phyloP scores from a whole-genome alignment of 2,329 filamentous ascomycete species.

The Myriosclerotinia scirpicola region DNA sequence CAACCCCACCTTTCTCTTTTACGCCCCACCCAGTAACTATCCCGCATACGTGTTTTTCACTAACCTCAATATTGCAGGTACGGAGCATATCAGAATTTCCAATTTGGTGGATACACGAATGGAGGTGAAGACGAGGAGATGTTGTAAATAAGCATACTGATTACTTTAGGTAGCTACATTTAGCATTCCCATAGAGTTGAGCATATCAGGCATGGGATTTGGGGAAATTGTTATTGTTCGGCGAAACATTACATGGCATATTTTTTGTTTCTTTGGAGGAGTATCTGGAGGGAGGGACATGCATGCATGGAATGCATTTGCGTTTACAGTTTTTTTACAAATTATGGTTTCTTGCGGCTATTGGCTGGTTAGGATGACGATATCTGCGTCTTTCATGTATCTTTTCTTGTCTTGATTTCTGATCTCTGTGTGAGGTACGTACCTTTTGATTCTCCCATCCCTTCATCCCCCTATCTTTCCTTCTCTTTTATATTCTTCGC shows the following conservation, averaged over 20 bases:
- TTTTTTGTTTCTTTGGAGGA: slow-evolving; percentile 6
- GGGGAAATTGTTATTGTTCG: slow-evolving; percentile 19
- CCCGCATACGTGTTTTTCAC: neutral
- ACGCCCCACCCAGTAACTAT: neutral
- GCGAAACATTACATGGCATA: slow-evolving; percentile 11
- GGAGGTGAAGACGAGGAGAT: slow-evolving; percentile 40
- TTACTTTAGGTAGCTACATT: slow-evolving; percentile 32
- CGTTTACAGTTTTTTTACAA: slow-evolving; percentile 27
- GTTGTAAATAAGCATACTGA: slow-evolving; percentile 38
- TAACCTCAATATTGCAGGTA: slow-evolving; percentile 25
- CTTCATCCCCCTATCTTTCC: neutral
- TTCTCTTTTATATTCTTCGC: slow-evolving; percentile 10
- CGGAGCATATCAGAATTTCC: slow-evolving; percentile 33
- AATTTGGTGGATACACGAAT: slow-evolving; percentile 32
- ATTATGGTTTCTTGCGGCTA: slow-evolving; percentile 28
- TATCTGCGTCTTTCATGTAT: slow-evolving; percentile 26
- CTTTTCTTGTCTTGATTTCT: slow-evolving; percentile 17
- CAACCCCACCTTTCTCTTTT: slow-evolving; percentile 3
- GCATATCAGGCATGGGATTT: slow-evolving; percentile 17
- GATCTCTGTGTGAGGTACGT: slow-evolving; percentile 36
- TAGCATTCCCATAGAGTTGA: slow-evolving; percentile 31
- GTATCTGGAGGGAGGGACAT: slow-evolving; percentile 5
- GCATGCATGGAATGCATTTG: slow-evolving; percentile 26
- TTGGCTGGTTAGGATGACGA: slow-evolving; percentile 25
- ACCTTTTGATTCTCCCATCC: slow-evolving; percentile 24